phyloP scores from a whole-genome alignment of 2,329 filamentous ascomycete genomes.

The Hymenoscyphus occultus region DNA sequence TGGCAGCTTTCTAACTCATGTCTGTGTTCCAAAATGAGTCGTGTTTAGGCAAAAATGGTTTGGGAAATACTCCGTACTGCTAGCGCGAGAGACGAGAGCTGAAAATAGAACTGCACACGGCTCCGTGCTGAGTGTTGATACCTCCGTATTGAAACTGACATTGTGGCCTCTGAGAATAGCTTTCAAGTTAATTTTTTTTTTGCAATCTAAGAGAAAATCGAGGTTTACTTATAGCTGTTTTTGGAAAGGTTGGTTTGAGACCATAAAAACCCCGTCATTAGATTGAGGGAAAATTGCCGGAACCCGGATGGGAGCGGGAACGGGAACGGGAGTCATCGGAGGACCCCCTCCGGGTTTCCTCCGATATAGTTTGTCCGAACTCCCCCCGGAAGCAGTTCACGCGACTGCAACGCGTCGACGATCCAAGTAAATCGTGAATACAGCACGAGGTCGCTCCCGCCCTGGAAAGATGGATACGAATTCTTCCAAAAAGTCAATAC shows the following conservation, averaged over 20 bases:
- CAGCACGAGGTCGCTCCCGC: neutral
- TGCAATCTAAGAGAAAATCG: neutral
- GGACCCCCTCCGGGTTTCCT: neutral
- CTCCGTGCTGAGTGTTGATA: too few species aligned
- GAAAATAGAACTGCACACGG: neutral
- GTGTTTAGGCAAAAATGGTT: neutral
- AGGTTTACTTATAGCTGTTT: neutral
- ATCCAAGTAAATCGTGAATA: neutral
- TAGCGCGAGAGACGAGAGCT: neutral
- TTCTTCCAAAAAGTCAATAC: slow-evolving; percentile 15
- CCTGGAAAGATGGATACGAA: neutral
- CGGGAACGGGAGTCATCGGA: neutral
- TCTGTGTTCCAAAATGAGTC: neutral
- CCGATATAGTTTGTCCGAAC: neutral
- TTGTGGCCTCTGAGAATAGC: neutral
- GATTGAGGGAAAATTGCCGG: too few species aligned
- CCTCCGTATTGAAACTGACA: neutral
- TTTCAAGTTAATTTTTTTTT: neutral
- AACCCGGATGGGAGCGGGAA: too few species aligned
- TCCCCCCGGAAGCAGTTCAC: neutral
- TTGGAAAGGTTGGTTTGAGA: neutral
- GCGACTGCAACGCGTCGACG: slow-evolving; percentile 2
- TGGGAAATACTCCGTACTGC: neutral
- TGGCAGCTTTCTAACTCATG: neutral
- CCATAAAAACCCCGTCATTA: too few species aligned